Conservation (phyloP, 1,284 basidiomycete genomes). For the Inonotus obliquus region DNA sequence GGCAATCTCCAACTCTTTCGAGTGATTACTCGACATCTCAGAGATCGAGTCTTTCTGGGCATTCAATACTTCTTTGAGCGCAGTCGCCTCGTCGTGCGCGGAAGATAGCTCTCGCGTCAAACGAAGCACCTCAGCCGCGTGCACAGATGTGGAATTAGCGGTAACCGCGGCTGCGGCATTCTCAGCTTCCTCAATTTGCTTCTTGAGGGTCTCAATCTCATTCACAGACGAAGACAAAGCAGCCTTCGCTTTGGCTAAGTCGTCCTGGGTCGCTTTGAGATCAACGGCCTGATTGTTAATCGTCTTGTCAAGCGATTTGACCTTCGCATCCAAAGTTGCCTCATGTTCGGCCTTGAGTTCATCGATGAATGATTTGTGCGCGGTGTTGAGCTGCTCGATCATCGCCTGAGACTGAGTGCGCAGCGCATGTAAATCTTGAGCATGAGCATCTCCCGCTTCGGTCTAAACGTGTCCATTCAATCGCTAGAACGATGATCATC, state of each 20-base stretch:
- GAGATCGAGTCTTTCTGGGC: conserved; percentile 66
- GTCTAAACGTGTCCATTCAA: conserved; percentile 34
- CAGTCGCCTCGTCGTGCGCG: conserved; percentile 57
- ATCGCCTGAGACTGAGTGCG: conserved; percentile 61
- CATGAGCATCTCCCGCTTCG: conserved; percentile 62
- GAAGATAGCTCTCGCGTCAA: conserved; percentile 55
- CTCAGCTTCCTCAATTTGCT: conserved; percentile 60
- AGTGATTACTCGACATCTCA: conserved; percentile 64
- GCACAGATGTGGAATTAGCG: conserved; percentile 40
- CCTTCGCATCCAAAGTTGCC: conserved; percentile 49
- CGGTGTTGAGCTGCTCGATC: conserved; percentile 60
- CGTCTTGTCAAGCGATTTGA: conserved; percentile 58
- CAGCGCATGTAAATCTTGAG: conserved; percentile 64
- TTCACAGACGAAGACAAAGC: conserved; percentile 44
- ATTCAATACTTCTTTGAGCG: conserved; percentile 53
- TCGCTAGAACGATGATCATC: conserved; percentile 8
- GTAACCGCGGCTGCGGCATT: conserved; percentile 32
- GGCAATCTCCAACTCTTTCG: conserved; percentile 64
- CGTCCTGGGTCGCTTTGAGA: conserved; percentile 77
- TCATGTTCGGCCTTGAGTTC: conserved; percentile 60
- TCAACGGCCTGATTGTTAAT: conserved; percentile 59
- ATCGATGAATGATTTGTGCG: conserved; percentile 56
- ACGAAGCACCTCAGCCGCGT: conserved; percentile 50
- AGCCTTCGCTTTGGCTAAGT: conserved; percentile 69
- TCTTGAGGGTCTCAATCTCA: conserved; percentile 51